A percentile compares a stretch with the other conserved stretches of the same genome.
Evolutionary conservation across 805 yeast genomes (phyloP).

Genomic region (Saturnispora dispora): DNA sequence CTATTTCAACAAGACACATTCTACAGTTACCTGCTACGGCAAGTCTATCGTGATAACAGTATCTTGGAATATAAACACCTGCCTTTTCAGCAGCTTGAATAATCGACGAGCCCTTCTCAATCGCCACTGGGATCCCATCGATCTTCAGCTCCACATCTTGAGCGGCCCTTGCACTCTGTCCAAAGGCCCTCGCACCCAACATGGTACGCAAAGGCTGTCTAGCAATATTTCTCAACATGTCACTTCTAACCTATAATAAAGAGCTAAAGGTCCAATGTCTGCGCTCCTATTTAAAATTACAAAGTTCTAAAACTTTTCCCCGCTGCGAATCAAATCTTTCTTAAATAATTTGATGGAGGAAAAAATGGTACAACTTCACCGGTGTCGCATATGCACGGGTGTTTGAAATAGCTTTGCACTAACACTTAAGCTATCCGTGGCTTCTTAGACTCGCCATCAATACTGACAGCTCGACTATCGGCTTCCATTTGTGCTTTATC

Average conservation of each 20-base stretch:
- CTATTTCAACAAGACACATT: conserved; percentile 87
- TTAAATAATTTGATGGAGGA: not conserved
- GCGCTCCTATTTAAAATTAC: conserved; percentile 3
- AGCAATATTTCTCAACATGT: conserved; percentile 14
- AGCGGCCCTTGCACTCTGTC: conserved; percentile 3
- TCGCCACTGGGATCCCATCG: conserved; percentile 67
- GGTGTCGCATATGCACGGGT: not conserved
- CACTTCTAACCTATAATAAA: not conserved
- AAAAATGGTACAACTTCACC: not conserved
- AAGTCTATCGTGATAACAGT: conserved; percentile 85
- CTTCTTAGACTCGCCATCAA: conserved; percentile 1
- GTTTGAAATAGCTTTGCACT: not conserved
- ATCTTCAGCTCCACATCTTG: conserved; percentile 32
- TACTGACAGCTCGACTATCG: conserved; percentile 9
- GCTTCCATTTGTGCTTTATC: conserved; percentile 9
- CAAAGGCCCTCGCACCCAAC: conserved; percentile 9
- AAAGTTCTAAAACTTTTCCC: not conserved
- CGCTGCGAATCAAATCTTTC: not conserved
- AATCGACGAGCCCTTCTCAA: conserved; percentile 80
- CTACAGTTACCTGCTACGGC: conserved; percentile 91
- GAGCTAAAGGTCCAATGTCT: conserved; percentile 1
- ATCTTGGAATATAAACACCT: conserved; percentile 79
- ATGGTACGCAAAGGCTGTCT: conserved; percentile 3
- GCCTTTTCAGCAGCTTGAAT: conserved; percentile 91
- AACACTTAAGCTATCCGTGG: not conserved